phyloP scores from a whole-genome alignment of 805 yeast genomes.

The Wickerhamiella galacta region DNA sequence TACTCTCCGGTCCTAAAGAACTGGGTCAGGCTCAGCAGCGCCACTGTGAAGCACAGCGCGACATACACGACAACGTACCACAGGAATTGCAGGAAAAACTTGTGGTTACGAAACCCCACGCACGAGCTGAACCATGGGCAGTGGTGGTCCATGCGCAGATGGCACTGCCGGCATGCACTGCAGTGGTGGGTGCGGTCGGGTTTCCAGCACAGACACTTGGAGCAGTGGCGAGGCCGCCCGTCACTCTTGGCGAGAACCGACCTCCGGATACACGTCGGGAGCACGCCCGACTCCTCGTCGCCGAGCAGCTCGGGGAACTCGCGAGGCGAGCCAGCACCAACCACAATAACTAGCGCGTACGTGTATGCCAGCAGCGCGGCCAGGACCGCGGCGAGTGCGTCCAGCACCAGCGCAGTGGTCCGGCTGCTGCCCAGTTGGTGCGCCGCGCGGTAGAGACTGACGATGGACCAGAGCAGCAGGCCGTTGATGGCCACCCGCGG shows the following conservation, averaged over 20 bases:
- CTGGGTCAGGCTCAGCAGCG: slow-evolving; percentile 16
- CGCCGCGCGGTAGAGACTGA: too few species aligned
- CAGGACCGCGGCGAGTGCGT: background rate
- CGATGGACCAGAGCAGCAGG: slow-evolving; percentile 21
- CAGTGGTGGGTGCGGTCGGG: slow-evolving; percentile 31
- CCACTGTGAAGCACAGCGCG: slow-evolving; percentile 24
- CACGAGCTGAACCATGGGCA: slow-evolving; percentile 91
- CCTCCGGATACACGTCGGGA: slow-evolving; percentile 16
- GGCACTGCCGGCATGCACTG: slow-evolving; percentile 23
- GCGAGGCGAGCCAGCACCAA: slow-evolving; percentile 23
- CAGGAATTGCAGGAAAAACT: slow-evolving; percentile 61
- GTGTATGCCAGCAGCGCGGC: slow-evolving; percentile 3
- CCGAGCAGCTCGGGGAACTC: slow-evolving; percentile 13
- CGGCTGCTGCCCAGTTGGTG: too few species aligned
- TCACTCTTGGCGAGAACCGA: slow-evolving; percentile 25
- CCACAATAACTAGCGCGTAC: slow-evolving; percentile 17
- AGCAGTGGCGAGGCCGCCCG: slow-evolving; percentile 26
- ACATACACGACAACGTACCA: slow-evolving; percentile 36
- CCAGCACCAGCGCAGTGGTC: background rate
- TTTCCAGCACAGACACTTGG: slow-evolving; percentile 27
- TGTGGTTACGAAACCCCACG: slow-evolving; percentile 69
- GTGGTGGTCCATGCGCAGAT: slow-evolving; percentile 41
- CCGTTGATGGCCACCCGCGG: slow-evolving; percentile 20
- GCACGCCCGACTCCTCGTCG: slow-evolving; percentile 16
- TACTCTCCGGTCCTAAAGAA: slow-evolving; percentile 11